A percentile compares a stretch with the other conserved stretches of the same genome.
phyloP scores from a whole-genome alignment of 1,139 yeast species.

The Meyerozyma carpophila region DNA sequence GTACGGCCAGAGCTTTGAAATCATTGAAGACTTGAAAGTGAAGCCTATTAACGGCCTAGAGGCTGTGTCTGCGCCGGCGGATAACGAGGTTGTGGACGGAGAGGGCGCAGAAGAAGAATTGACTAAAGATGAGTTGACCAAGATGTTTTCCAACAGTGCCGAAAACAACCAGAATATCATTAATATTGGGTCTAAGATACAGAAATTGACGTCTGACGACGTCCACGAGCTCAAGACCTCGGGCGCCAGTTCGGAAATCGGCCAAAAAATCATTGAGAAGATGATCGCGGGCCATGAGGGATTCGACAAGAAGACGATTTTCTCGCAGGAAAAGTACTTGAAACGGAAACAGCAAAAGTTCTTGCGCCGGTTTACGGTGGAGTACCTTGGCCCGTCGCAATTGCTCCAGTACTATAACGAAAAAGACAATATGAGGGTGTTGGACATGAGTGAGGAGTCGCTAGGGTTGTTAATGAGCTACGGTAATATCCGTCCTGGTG shows the following conservation, averaged over 20 bases:
- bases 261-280: conserved; percentile 77
- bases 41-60: conserved; percentile 40
- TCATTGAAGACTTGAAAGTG: conserved; percentile 52
- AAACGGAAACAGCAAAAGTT: conserved; percentile 91
- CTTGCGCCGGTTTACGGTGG: conserved; percentile 77
- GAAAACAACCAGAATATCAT: conserved; percentile 67
- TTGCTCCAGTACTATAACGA: conserved; percentile 70
- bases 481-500: conserved; percentile 85
- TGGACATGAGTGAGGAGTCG: conserved; percentile 80
- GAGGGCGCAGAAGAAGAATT: conserved; percentile 22
- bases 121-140: conserved; percentile 36
- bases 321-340: conserved; percentile 86
- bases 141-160: conserved; percentile 39
- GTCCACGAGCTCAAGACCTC: conserved; percentile 73
- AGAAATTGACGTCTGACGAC: conserved; percentile 66
- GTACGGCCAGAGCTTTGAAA: conserved; percentile 87
- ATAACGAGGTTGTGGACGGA: conserved; percentile 22
- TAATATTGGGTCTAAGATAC: conserved; percentile 72
- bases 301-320: conserved; percentile 83
- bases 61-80: conserved; percentile 8
- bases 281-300: conserved; percentile 81
- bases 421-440: conserved; percentile 64
- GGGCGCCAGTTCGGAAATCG: conserved; percentile 57
- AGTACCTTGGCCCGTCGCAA: conserved; percentile 71
- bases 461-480: conserved; percentile 70